These are phyloP conservation scores for Suhomyces vadensis DNA, from an alignment of 805 yeast genomes.

Conservation along the genomic window DNA sequence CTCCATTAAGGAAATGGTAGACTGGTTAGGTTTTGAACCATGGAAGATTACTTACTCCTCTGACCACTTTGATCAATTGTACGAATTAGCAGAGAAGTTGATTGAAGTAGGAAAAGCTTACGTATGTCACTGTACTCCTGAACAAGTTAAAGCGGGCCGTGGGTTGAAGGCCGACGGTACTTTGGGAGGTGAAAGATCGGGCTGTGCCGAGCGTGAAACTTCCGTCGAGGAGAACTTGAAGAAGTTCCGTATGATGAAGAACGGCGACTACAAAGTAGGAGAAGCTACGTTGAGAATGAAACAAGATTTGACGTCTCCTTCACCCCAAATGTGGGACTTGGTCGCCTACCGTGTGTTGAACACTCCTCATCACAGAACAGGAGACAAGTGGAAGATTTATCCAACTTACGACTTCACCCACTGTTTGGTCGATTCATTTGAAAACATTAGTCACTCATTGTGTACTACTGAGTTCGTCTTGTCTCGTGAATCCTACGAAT, in stretches of 20 bases:
- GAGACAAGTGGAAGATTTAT: constrained; percentile 94
- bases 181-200: constrained; percentile 87
- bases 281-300: constrained; percentile 96
- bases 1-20: constrained; percentile 79
- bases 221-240: constrained; percentile 70
- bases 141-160: constrained; percentile 84
- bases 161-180: constrained; percentile 92
- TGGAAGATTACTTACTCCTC: constrained; percentile 95
- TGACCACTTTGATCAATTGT: constrained; percentile 88
- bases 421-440: constrained; percentile 97
- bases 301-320: constrained; percentile 84
- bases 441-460: constrained; percentile 91
- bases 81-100: constrained; percentile 83
- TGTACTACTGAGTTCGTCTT: constrained; percentile 95
- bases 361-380: constrained; percentile 95
- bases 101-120: constrained; percentile 75
- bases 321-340: constrained; percentile 99
- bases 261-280: constrained; percentile 85
- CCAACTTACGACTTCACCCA: constrained; percentile 99
- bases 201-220: constrained; percentile 75
- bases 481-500: constrained; percentile 93
- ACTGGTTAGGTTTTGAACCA: constrained; percentile 93
- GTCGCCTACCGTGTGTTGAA: constrained; percentile 94
- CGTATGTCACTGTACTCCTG: constrained; percentile 91
- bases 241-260: constrained; percentile 89